Percentiles rank a stretch among this genome's conserved stretches.
Conservation (phyloP, 768 basidiomycete genomes). For the Chiua virens region DNA sequence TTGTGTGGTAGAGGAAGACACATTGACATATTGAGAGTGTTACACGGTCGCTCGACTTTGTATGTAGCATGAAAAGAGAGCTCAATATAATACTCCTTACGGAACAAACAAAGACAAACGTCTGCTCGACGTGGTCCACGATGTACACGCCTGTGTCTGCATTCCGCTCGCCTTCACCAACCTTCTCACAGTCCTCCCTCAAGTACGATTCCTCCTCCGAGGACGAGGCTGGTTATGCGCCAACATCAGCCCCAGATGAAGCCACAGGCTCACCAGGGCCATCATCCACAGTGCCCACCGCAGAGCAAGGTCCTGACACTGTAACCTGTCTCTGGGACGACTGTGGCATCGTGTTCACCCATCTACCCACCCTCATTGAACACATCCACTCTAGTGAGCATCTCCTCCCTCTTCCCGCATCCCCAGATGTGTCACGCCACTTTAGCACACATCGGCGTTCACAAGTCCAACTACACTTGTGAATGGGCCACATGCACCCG, state of each 20-base stretch:
- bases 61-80: too few species aligned
- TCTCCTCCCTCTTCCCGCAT: background rate
- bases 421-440: background rate
- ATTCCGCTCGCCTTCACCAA: constrained; percentile 42
- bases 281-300: constrained; percentile 15
- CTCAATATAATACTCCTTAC: too few species aligned
- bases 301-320: constrained; percentile 45
- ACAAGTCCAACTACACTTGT: constrained; percentile 85
- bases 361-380: constrained; percentile 72
- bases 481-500: constrained; percentile 85
- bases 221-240: constrained; percentile 20
- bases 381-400: constrained; percentile 80
- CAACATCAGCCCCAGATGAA: constrained; percentile 14
- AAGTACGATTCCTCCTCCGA: constrained; percentile 27
- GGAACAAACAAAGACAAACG: constrained; percentile 22
- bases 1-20: constrained; percentile 2
- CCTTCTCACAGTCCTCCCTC: constrained; percentile 36
- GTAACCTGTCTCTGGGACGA: constrained; percentile 84
- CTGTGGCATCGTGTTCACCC: constrained; percentile 71
- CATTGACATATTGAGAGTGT: too few species aligned
- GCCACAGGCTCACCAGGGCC: constrained; percentile 22
- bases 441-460: constrained; percentile 76
- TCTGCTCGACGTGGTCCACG: constrained; percentile 20
- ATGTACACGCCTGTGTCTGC: constrained; percentile 39
- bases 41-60: too few species aligned